Evolutionary conservation across 2,329 filamentous ascomycete species (phyloP).

Genomic region (Diaporthe amygdali): DNA sequence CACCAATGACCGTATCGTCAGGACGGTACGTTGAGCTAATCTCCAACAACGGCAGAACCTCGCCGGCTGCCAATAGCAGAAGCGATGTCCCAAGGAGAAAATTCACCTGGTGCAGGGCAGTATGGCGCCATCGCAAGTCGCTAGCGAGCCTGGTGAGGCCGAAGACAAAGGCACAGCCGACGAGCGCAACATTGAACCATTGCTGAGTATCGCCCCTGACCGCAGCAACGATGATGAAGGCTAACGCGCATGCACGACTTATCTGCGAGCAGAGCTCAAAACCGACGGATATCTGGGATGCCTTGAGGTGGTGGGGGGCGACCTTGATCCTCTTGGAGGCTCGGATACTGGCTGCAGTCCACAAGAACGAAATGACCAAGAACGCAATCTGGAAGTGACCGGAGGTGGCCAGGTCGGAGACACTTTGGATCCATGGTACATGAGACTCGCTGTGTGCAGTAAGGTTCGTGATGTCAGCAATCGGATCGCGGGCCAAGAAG

Average conservation of each 20-base stretch:
- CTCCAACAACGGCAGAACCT: conserved; percentile 28
- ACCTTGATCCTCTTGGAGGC: background rate
- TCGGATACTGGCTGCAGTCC: conserved; percentile 7
- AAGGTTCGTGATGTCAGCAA: background rate
- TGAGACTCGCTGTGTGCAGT: conserved; percentile 3
- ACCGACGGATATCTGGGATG: conserved; percentile 12
- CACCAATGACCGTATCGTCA: conserved; percentile 37
- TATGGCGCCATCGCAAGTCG: conserved; percentile 19
- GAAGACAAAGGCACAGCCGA: conserved; percentile 16
- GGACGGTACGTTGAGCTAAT: conserved; percentile 29
- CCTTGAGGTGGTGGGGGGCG: conserved; percentile 2
- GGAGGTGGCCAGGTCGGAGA: background rate
- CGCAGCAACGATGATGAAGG: conserved; percentile 13
- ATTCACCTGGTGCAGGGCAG: conserved; percentile 25
- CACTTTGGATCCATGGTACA: conserved; percentile 18
- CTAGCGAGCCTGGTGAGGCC: conserved; percentile 22
- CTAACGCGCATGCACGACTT: conserved; percentile 15
- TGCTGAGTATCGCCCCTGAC: conserved; percentile 10
- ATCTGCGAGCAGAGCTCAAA: conserved; percentile 24
- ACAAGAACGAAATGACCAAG: conserved; percentile 19
- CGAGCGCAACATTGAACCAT: conserved; percentile 17
- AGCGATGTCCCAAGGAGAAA: conserved; percentile 18
- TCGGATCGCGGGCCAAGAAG: background rate
- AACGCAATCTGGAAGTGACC: conserved; percentile 17
- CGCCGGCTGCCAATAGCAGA: conserved; percentile 23